Conservation (phyloP, 805 yeast genomes). For the Diddensiella caesifluorescens region DNA sequence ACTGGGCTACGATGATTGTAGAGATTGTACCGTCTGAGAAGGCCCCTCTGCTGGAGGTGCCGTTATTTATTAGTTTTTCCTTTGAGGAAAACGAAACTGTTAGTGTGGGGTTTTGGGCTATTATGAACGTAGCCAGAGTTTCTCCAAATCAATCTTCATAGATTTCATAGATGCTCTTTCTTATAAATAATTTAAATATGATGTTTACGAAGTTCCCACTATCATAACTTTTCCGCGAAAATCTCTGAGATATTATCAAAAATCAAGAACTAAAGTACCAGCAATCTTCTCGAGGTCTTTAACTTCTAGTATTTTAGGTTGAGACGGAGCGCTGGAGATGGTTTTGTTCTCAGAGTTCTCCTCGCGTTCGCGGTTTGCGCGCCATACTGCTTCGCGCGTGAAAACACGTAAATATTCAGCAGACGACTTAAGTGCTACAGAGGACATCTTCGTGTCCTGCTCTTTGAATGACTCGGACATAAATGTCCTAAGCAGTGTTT, state of each 20-base stretch:
- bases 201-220: background rate
- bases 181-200: no score
- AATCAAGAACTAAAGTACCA: slow-evolving; percentile 44
- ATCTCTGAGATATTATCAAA: slow-evolving; percentile 23
- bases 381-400: slow-evolving; percentile 43
- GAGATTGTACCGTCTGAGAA: slow-evolving; percentile 12
- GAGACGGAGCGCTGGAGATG: no score
- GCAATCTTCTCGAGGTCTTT: slow-evolving; percentile 38
- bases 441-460: slow-evolving; percentile 22
- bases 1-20: slow-evolving; percentile 26
- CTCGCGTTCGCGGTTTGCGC: slow-evolving; percentile 40
- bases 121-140: slow-evolving; percentile 3
- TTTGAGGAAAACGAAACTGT: slow-evolving; percentile 9
- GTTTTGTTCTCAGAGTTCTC: background rate
- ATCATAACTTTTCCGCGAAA: background rate
- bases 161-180: no score
- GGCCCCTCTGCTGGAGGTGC: slow-evolving; percentile 7
- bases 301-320: slow-evolving; percentile 10
- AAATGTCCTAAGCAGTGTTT: slow-evolving; percentile 21
- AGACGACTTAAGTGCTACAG: slow-evolving; percentile 26
- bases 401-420: slow-evolving; percentile 43
- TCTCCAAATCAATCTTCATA: no score
- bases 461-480: slow-evolving; percentile 20
- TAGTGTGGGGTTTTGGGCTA: slow-evolving; percentile 16
- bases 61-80: slow-evolving; percentile 17